phyloP scores from a whole-genome alignment of 306 rosid genomes.

The Sophora flavescens region DNA sequence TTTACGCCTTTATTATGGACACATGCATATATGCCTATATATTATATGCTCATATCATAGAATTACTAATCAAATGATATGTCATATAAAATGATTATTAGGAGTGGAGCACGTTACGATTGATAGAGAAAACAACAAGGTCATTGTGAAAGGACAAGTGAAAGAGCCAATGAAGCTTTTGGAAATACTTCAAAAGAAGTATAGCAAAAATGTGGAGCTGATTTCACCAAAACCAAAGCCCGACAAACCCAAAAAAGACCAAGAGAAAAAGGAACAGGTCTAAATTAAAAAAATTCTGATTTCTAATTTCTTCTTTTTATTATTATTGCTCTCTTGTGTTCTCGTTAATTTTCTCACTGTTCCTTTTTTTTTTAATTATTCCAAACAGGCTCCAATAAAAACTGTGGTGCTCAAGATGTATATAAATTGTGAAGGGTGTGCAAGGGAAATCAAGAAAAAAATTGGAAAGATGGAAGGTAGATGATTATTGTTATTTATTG shows the following conservation, averaged over 20 bases:
- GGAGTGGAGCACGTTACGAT: conserved; percentile 68
- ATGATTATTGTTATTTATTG: not conserved
- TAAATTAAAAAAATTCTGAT: not conserved
- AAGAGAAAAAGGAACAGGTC: conserved; percentile 54
- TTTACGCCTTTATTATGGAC: not conserved
- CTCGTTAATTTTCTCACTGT: not conserved
- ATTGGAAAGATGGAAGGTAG: conserved; percentile 69
- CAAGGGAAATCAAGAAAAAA: conserved; percentile 55
- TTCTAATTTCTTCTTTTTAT: not conserved
- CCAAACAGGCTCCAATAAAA: conserved; percentile 49
- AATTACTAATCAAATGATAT: not conserved
- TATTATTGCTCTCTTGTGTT: not conserved
- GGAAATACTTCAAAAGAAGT: conserved; percentile 65
- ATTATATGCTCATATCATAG: not conserved
- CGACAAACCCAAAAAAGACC: conserved; percentile 31
- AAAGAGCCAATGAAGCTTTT: conserved; percentile 64
- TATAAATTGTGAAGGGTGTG: conserved; percentile 84
- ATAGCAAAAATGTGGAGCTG: conserved; percentile 67
- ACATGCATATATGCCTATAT: not conserved
- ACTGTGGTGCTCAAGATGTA: conserved; percentile 65
- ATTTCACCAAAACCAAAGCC: conserved; percentile 62
- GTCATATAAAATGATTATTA: conserved; percentile 9
- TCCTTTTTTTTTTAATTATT: not conserved
- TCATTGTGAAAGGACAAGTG: conserved; percentile 65
- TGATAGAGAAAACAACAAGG: conserved; percentile 62